Evolutionary conservation across 1,139 yeast genomes (phyloP), one percentile per base, ranked within the genome.

Genomic region (Debaryomyces nepalensis): DNA sequence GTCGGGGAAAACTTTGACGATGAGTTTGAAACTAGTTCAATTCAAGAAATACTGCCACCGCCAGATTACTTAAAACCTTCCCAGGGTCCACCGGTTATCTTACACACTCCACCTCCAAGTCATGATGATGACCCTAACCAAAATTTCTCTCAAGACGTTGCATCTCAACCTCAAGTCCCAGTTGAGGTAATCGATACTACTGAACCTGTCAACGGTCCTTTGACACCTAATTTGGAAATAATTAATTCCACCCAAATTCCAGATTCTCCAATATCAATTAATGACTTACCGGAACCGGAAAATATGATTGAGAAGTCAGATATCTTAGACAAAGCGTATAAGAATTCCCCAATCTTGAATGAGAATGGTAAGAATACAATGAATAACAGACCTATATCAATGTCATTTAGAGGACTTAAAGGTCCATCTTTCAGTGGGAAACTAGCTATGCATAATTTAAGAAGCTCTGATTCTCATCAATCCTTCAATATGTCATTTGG

Each of bases 351-450:
- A 9, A 34, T 32, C 23, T 24, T 44, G n/a, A 39, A 43, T 21
- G 48, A 45, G 10, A 37, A 52, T 22, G 57, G 57, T 2, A 51
- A 40, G 19, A 42, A 44, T 18, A 40, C 43, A 6, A 44, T 43
- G 39, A 58, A 57, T 21, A 57, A 61, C 36, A 67, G 88, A 47
- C 87, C 87, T 10, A 68, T 82, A 4, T 81, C 87, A 2, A 77
- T 81, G 84, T 82, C 89, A 0, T 82, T 82, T 61, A 75, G 76
- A 50, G 89, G 89, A 0, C 61, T 83, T 44, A 73, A 67, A 43
- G 84, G 82, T 0, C 84, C 88, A 1, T 68, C 79, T 1, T 77
- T 81, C 51, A 73, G 65, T 7, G 64, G 70, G 14, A 64, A 68
- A 39, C 45, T 69, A 15, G 57, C 60, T 4, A 57, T 53, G 33